Evolutionary conservation across 495 filamentous ascomycete genomes (phyloP), one percentile per base, ranked within the genome.

Genomic region (Paragyromitra xinjiangensis): DNA sequence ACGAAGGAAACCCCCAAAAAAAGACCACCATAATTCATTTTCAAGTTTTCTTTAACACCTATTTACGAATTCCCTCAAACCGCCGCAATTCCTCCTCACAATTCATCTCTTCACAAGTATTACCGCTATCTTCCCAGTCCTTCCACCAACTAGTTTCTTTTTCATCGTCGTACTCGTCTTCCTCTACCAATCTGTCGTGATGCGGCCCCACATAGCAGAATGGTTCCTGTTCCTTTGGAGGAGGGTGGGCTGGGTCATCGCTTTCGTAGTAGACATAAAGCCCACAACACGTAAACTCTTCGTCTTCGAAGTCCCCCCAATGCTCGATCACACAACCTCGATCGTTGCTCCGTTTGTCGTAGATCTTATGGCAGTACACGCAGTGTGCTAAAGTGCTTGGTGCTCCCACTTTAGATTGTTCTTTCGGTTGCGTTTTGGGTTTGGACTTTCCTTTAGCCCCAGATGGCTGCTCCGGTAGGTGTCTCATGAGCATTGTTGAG

Each of bases 321-420:
- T 77, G 74, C 42, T 67, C 40, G 12, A 77, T 44, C 11, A 24
- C 29, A 9, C 74, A 77, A 2, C 74, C 74, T 22, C 4, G 24
- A 22, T 56, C 50, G 50, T 65, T 67, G 29, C 50, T 66, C n/a
- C 26, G n/a, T 45, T 50, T 67, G 40, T 77, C 70, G 4, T 74
- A 75, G 51, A 75, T 75, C 12, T 77, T 45, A 34, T 77, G 74
- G 51, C 74, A 77, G 50, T 77, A 77, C 11, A 77, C 74, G 19
- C 74, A 77, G 34, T 77, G 74, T 7, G 74, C 74, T 26, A 73
- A 34, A 9, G 34, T 58, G 16, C 9, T 66, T n/a, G 39, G 37
- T 14, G n/a, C 8, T 37, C 14, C 62, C 9, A 39, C 51, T 59
- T 67, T 61, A 16, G 50, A 51, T 42, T 58, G 40, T 7, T 3